Evolutionary conservation across 1,284 basidiomycete genomes (phyloP).

Genomic region (Fomitopsis pinicola): DNA sequence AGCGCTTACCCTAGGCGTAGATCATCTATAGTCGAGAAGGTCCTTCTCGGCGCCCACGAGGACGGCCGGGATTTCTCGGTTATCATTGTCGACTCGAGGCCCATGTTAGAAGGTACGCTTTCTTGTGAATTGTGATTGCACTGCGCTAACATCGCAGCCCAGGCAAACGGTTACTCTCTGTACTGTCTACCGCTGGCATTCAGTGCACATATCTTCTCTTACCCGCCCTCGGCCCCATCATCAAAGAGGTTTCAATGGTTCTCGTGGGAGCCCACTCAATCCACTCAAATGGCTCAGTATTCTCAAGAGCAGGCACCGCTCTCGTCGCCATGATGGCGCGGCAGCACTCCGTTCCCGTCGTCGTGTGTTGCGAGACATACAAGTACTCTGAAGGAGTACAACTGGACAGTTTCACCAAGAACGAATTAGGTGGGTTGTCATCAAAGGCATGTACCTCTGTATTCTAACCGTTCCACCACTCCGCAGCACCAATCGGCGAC

Average conservation of each 20-base stretch:
- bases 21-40: conserved; percentile 92
- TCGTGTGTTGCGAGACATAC: conserved; percentile 98
- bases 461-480: neutral
- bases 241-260: conserved; percentile 79
- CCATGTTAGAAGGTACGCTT: conserved; percentile 80
- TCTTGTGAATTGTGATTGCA: neutral
- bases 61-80: conserved; percentile 81
- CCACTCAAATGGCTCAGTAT: conserved; percentile 93
- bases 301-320: conserved; percentile 92
- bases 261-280: conserved; percentile 93
- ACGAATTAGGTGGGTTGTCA: conserved; percentile 75
- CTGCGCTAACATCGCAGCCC: conserved; percentile 3
- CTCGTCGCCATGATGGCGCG: conserved; percentile 96
- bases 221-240: conserved; percentile 81
- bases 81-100: conserved; percentile 92
- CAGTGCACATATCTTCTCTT: conserved; percentile 91
- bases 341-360: conserved; percentile 84
- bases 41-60: conserved; percentile 76
- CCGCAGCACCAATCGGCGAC: conserved; percentile 32
- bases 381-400: conserved; percentile 95
- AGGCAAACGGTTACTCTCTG: conserved; percentile 80
- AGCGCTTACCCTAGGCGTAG: conserved; percentile 35
- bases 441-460: neutral
- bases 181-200: conserved; percentile 71
- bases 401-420: conserved; percentile 93